phyloP scores from a whole-genome alignment of 2,329 filamentous ascomycete species.

The Cadophora sp. region DNA sequence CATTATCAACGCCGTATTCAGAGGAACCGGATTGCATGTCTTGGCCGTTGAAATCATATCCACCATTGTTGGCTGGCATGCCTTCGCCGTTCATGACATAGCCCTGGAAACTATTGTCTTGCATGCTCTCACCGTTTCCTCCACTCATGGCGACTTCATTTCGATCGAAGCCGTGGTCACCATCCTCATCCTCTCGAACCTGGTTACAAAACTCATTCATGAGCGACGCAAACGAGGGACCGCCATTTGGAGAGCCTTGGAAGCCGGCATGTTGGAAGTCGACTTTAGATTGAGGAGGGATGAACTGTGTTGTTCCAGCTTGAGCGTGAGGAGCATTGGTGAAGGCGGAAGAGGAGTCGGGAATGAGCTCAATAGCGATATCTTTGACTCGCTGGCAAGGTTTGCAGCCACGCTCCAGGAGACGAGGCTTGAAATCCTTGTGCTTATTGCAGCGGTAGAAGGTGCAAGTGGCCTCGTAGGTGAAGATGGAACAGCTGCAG shows the following conservation, averaged over 20 bases:
- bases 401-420: background rate
- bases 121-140: background rate
- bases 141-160: background rate
- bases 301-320: background rate
- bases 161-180: background rate
- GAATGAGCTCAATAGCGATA: background rate
- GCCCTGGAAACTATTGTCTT: background rate
- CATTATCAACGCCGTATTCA: too few species aligned
- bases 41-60: too few species aligned
- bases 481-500: background rate
- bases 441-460: background rate
- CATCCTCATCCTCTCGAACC: background rate
- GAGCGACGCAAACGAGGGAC: background rate
- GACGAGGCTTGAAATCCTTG: background rate
- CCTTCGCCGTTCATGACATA: background rate
- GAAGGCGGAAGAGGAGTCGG: background rate
- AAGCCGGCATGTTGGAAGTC: background rate
- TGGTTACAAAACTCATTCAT: background rate
- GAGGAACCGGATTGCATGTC: too few species aligned
- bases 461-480: background rate
- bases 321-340: background rate
- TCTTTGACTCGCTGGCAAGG: background rate
- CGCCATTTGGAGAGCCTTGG: background rate
- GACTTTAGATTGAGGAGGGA: background rate
- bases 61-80: background rate